Evolutionary conservation across 176 grass and related monocot species (phyloP), one percentile per base, ranked within the genome.

Genomic region (Zoysia japonica): DNA sequence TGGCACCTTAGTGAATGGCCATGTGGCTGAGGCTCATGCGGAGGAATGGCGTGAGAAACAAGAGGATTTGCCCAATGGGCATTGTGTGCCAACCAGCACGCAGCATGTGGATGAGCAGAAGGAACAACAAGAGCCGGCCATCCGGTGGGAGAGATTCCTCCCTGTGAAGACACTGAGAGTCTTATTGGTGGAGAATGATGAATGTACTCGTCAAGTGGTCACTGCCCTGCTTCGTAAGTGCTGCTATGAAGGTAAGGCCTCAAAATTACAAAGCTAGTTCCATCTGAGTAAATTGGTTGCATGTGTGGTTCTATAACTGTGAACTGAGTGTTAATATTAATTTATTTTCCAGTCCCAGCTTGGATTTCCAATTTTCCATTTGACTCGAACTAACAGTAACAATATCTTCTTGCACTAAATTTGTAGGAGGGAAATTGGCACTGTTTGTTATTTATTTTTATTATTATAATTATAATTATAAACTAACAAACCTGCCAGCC

Each of bases 151-250:
- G 41, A 90, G 63, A 50, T 97, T 97, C 84, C 83, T 98, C 20
- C 95, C 92, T 71, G 67, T 94, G 36, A 85, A 89, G 87, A 72
- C 89, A 40, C 74, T 94, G 39, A 88, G 78, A 75, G 83, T 97
- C 71, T 76, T 97, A 66, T 78, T 94, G 3, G 95, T 92, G 67
- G 95, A 97, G 89, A 88, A 90, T 67, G 95, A 97, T 57, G 80
- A 92, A 39, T 94, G 83, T 56, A 97, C 95, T 46, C 92, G 92
- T 48, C 95, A 97, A 35, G 78, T 97, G 12, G 95, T 97, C 46
- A 78, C 77, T 59, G 92, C 89, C 14, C 83, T 97, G 87, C 95
- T 97, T 35, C 89, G 80, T 10, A 94, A 92, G 76, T 94, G 95
- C 71, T 79, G 90, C 45, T 97, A 97, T 19, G 89, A 97, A 94